phyloP scores from a whole-genome alignment of 1,284 basidiomycete species.

The Ustanciosporium gigantosporum region DNA sequence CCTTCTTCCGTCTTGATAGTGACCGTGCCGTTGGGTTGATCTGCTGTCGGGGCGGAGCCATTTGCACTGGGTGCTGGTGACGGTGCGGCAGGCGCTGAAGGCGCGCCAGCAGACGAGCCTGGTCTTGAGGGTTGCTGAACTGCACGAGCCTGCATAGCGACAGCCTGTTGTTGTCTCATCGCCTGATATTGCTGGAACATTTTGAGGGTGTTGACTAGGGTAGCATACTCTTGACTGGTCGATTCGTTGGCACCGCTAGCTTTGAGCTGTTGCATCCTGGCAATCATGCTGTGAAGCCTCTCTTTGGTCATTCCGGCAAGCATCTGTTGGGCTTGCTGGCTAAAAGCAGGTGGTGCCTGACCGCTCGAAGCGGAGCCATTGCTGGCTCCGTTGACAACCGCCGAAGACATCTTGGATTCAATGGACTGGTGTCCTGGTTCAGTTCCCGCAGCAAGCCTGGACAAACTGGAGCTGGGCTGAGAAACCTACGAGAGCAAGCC shows the following conservation, averaged over 20 bases:
- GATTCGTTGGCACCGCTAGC: slow-evolving; percentile 60
- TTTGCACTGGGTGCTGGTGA: slow-evolving; percentile 16
- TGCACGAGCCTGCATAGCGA: slow-evolving; percentile 35
- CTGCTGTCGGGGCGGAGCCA: slow-evolving; percentile 9
- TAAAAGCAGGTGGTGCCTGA: slow-evolving; percentile 24
- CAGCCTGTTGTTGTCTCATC: slow-evolving; percentile 51
- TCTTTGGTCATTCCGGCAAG: slow-evolving; percentile 58
- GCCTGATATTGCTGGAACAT: slow-evolving; percentile 58
- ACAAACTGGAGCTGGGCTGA: too few species aligned
- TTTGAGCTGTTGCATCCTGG: slow-evolving; percentile 62
- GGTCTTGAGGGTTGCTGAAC: slow-evolving; percentile 6
- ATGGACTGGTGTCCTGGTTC: too few species aligned
- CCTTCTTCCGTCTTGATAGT: slow-evolving; percentile 31
- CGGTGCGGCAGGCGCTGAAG: slow-evolving; percentile 14
- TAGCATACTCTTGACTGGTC: slow-evolving; percentile 59
- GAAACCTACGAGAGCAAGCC: too few species aligned
- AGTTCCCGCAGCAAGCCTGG: too few species aligned
- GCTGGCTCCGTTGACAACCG: slow-evolving; percentile 33
- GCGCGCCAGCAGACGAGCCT: too few species aligned
- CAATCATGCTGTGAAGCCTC: slow-evolving; percentile 49
- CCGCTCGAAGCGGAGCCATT: slow-evolving; percentile 14
- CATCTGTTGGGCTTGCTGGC: slow-evolving; percentile 48
- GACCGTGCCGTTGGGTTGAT: slow-evolving; percentile 11
- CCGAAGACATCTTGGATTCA: slow-evolving; percentile 27
- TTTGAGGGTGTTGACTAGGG: slow-evolving; percentile 56